Base-by-base conservation (phyloP, 257 asterid genomes). In the Forsythia suspensa region DNA sequence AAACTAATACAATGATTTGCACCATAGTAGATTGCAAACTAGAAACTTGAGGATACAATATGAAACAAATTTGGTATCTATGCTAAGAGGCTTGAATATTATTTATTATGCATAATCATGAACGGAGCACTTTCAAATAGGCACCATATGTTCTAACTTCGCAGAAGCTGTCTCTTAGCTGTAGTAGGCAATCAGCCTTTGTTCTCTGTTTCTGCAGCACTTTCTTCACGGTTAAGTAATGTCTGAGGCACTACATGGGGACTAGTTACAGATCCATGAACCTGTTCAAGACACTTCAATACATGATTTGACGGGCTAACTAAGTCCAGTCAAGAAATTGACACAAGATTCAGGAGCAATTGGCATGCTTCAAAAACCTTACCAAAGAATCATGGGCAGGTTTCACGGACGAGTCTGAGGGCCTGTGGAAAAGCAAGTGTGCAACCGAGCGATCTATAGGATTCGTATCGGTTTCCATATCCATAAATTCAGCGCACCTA, bases 391-490 rank as follows among this genome's bases (percentile, higher is more conserved):
- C 89, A 8, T 82, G 84, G 24, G 80, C 84, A 29, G 85, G 83
- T 12, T 71, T 12, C n/a, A 79, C 67, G 48, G 89, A 48, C 43
- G 96, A 74, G 61, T 87, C 94, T 8, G 91, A 80, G 39, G 96
- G 94, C 84, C 94, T 87, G 86, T 90, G 97, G 82, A 93, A 95
- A 80, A 93, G 81, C 43, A 93, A 77, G 80, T 95, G 98, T 1
- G 99, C 98, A 29, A 93, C 82, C 7, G 97, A 90, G 46, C 96
- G 91, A 77, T 93, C 99, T 61, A 95, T 87, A 34, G 97, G 97
- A 81, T 95, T 93, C 2, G 97, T 95, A 63, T 87, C 90, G 0
- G 97, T 88, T 84, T 95, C 97, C 44, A 93, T 92, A 81, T 92
- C 97, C 90, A 90, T 43, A 78, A 85, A 88, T 72, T 90, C 93